Conservation (phyloP, 805 yeast species). For the Candida morakotiae region DNA sequence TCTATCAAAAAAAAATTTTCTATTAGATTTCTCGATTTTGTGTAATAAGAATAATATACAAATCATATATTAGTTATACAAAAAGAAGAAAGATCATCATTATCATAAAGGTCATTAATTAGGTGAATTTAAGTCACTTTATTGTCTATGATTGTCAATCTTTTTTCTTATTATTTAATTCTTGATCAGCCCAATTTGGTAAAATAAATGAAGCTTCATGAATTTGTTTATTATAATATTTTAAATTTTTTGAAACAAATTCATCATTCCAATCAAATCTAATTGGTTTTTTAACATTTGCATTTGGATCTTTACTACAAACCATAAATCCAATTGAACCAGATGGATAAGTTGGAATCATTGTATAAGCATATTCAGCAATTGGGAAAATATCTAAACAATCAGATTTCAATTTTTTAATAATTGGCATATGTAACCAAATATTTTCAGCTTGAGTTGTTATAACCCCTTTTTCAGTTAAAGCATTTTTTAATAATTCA, state of each 20-base stretch:
- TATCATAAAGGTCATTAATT: too few species aligned
- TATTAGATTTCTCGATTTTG: too few species aligned
- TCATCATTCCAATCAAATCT: constrained; percentile 57
- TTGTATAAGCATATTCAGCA: constrained; percentile 85
- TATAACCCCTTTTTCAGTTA: constrained; percentile 86
- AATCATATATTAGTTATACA: too few species aligned
- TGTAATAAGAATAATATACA: too few species aligned
- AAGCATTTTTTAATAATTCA: constrained; percentile 76
- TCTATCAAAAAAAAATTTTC: too few species aligned
- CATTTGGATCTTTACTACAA: constrained; percentile 69
- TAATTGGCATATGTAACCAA: constrained; percentile 86
- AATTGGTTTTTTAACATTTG: constrained; percentile 64
- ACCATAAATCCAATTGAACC: constrained; percentile 99
- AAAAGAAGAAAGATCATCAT: too few species aligned
- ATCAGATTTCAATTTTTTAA: constrained; percentile 75
- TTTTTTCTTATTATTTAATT: constrained; percentile 30
- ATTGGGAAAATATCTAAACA: constrained; percentile 85
- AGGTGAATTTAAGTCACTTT: too few species aligned
- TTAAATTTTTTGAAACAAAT: constrained; percentile 61
- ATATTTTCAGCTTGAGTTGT: constrained; percentile 95
- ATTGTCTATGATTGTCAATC: too few species aligned
- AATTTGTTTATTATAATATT: constrained; percentile 78
- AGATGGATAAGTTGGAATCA: constrained; percentile 95
- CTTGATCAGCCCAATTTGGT: constrained; percentile 81
- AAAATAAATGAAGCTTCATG: constrained; percentile 87